These are phyloP conservation scores for Populus davidiana DNA, from an alignment of 345 rosid genomes.

Conservation along the genomic window DNA sequence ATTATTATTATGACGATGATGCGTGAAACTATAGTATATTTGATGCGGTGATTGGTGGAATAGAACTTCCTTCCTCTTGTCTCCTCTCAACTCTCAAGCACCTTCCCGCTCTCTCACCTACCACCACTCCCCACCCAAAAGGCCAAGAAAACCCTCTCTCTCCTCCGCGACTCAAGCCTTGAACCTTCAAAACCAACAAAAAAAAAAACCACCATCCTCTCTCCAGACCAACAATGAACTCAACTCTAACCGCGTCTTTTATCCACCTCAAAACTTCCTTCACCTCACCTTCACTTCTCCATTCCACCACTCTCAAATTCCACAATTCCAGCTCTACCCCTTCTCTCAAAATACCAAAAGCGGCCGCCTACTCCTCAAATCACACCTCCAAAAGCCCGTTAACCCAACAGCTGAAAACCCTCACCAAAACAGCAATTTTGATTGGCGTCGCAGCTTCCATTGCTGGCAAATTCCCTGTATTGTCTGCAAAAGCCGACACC, in stretches of 20 bases:
- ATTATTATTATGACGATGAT: too few species aligned
- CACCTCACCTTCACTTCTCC: background rate
- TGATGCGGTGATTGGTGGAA: too few species aligned
- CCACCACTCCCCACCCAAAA: too few species aligned
- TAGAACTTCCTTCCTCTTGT: too few species aligned
- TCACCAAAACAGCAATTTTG: conserved; percentile 52
- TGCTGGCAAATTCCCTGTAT: conserved; percentile 36
- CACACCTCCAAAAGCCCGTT: background rate
- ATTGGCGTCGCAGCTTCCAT: conserved; percentile 50
- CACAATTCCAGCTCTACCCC: background rate
- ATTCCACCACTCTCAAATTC: background rate
- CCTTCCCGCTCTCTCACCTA: background rate
- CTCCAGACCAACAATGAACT: conserved; percentile 9
- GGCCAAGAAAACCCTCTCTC: too few species aligned
- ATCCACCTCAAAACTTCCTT: conserved; percentile 8
- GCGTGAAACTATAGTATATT: too few species aligned
- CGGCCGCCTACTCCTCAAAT: background rate
- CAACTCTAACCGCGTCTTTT: conserved; percentile 2
- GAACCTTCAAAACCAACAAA: background rate
- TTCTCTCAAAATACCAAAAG: background rate
- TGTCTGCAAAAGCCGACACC: conserved; percentile 57
- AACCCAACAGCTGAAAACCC: conserved; percentile 35
- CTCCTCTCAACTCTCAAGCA: too few species aligned
- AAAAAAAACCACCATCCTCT: background rate
- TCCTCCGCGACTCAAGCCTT: too few species aligned